Percentiles rank a stretch among this genome's conserved stretches.
Conservation (phyloP, 2,329 filamentous ascomycete genomes). For the Colletotrichum filicis region DNA sequence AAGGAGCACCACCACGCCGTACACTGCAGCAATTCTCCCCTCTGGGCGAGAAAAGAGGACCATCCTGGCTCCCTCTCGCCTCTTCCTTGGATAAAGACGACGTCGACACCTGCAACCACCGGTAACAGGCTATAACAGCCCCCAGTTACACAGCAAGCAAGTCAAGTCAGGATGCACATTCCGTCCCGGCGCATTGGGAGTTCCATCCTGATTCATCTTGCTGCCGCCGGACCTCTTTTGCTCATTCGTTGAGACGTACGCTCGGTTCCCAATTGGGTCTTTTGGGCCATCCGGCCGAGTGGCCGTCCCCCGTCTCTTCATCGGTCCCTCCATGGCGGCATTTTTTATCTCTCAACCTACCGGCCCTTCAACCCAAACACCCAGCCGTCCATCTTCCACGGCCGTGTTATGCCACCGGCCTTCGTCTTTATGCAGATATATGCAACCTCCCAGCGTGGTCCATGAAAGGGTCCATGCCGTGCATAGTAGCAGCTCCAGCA, state of each 20-base stretch:
- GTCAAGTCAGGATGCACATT: constrained; percentile 8
- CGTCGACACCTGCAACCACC: not conserved
- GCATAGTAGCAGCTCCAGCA: not conserved
- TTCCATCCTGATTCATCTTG: constrained; percentile 17
- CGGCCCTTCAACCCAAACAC: not conserved
- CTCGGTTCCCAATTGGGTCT: constrained; percentile 16
- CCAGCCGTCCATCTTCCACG: not conserved
- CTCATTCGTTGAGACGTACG: constrained; percentile 21
- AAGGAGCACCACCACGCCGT: not conserved
- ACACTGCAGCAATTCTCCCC: not conserved
- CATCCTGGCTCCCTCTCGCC: constrained; percentile 1
- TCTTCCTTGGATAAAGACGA: not conserved
- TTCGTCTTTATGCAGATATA: not conserved
- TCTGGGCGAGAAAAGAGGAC: not conserved
- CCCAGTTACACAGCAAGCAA: not conserved
- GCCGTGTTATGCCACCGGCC: not conserved
- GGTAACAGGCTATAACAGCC: not conserved
- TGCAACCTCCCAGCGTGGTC: not conserved
- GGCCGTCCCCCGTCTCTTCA: not conserved
- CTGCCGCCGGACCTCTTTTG: constrained; percentile 7
- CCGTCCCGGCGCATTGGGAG: constrained; percentile 13
- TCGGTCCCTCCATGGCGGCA: constrained; percentile 5
- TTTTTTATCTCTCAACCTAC: not conserved
- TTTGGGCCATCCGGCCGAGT: constrained; percentile 27
- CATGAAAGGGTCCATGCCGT: not conserved